Evolutionary conservation across 805 yeast genomes (phyloP).

Genomic region (Ogataea chonburiensis): DNA sequence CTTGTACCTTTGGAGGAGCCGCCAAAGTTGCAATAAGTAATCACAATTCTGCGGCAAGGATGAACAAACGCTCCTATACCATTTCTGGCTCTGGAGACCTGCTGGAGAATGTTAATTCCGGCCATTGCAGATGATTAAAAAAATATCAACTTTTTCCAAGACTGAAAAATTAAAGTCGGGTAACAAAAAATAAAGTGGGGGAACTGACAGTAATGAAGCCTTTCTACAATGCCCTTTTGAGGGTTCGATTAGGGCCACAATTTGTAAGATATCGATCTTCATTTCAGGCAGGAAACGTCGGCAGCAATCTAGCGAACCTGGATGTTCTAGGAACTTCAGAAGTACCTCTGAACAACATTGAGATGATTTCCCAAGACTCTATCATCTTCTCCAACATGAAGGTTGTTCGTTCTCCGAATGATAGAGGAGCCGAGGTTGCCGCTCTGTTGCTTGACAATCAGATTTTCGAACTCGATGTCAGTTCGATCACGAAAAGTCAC

Average conservation of each 20-base stretch:
- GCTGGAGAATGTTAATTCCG: conserved; percentile 56
- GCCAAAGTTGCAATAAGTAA: conserved; percentile 93
- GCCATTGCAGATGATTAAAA: conserved; percentile 23
- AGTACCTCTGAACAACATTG: conserved; percentile 50
- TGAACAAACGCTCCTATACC: conserved; percentile 73
- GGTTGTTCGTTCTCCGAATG: conserved; percentile 44
- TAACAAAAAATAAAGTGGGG: conserved; percentile 3
- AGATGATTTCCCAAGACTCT: conserved; percentile 52
- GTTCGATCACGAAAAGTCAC: conserved; percentile 25
- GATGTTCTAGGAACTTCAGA: conserved; percentile 45
- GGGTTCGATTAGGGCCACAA: neutral
- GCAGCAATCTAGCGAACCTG: conserved; percentile 40
- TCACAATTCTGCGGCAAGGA: conserved; percentile 71
- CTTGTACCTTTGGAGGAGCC: conserved; percentile 86
- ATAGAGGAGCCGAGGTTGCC: conserved; percentile 41
- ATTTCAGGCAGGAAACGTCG: conserved; percentile 32
- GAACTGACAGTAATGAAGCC: conserved; percentile 1
- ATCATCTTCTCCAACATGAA: conserved; percentile 56
- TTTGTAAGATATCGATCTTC: conserved; percentile 3
- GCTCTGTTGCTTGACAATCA: conserved; percentile 55
- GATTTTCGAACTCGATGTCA: conserved; percentile 57
- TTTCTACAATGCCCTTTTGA: neutral
- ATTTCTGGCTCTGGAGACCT: conserved; percentile 62
- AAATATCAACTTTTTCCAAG: conserved; percentile 2
- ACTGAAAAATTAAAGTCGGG: conserved; percentile 8